These are phyloP conservation scores for Nakazawaea pomicola DNA, from an alignment of 805 yeast species.

Conservation along the genomic window DNA sequence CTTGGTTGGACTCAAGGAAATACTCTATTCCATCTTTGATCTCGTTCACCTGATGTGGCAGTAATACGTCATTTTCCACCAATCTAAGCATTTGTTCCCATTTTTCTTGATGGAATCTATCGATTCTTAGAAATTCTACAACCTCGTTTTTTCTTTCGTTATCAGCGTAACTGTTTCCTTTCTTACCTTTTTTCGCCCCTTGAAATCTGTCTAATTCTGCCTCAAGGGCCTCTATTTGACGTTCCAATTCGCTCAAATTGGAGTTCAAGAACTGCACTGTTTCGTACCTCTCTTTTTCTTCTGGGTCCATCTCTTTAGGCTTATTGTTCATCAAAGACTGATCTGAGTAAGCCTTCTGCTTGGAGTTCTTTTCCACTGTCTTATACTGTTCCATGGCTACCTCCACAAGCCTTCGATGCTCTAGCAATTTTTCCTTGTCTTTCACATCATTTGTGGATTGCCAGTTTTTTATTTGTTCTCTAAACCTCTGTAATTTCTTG, in stretches of 20 bases:
- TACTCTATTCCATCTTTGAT: slow-evolving; percentile 88
- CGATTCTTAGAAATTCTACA: slow-evolving; percentile 64
- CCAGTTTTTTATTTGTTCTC: slow-evolving; percentile 97
- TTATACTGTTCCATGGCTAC: slow-evolving; percentile 93
- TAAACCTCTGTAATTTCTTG: slow-evolving; percentile 84
- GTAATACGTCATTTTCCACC: slow-evolving; percentile 75
- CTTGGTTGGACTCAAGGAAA: slow-evolving; percentile 91
- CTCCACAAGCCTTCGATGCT: slow-evolving; percentile 66
- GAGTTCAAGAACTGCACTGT: slow-evolving; percentile 64
- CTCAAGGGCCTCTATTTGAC: slow-evolving; percentile 76
- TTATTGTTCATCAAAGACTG: slow-evolving; percentile 78
- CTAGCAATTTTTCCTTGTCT: slow-evolving; percentile 76
- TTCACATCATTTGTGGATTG: slow-evolving; percentile 85
- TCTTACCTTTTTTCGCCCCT: slow-evolving; percentile 45
- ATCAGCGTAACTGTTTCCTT: slow-evolving; percentile 44
- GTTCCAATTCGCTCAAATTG: slow-evolving; percentile 72
- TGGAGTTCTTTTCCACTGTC: slow-evolving; percentile 87
- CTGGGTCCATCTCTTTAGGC: slow-evolving; percentile 52
- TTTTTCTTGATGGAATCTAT: slow-evolving; percentile 70
- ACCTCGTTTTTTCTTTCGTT: slow-evolving; percentile 49
- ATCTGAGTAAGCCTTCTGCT: slow-evolving; percentile 89
- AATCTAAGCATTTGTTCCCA: slow-evolving; percentile 74
- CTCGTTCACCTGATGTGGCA: slow-evolving; percentile 68
- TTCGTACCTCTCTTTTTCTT: slow-evolving; percentile 73
- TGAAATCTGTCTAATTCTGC: slow-evolving; percentile 58